Evolutionary conservation across 2,329 filamentous ascomycete genomes (phyloP).

Genomic region (Paecilomyces sp.): DNA sequence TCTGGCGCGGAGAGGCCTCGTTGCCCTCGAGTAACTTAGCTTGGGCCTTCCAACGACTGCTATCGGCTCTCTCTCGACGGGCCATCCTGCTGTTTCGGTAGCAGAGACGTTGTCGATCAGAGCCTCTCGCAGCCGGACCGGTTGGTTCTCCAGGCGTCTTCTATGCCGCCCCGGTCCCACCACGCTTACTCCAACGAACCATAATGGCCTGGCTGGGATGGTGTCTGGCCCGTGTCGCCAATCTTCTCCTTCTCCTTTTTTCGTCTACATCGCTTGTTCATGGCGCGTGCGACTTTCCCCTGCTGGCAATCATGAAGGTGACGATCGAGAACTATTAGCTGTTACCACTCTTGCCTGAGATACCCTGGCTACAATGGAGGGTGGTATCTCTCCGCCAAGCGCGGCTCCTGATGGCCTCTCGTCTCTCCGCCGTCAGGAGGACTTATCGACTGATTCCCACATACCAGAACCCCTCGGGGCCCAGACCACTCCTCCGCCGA

Average conservation of each 20-base stretch:
- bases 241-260: slow-evolving; percentile 6
- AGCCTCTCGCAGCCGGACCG: not conserved
- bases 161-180: not conserved
- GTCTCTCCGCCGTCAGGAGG: slow-evolving; percentile 10
- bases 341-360: not conserved
- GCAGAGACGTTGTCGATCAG: not conserved
- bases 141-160: not conserved
- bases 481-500: slow-evolving; percentile 22
- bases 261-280: not conserved
- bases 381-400: slow-evolving; percentile 8
- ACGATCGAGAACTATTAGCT: slow-evolving; percentile 1
- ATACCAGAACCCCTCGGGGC: slow-evolving; percentile 2
- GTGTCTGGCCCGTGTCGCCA: slow-evolving; percentile 1
- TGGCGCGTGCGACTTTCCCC: not conserved
- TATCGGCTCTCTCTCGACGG: not conserved
- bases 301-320: not conserved
- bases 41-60: not conserved
- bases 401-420: slow-evolving; percentile 9
- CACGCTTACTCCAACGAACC: not conserved
- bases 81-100: not conserved
- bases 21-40: not conserved
- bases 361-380: slow-evolving; percentile 4
- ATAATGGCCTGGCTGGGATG: not conserved
- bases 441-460: slow-evolving; percentile 4
- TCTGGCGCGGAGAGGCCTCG: not conserved